These are phyloP conservation scores for Papiliotrema nemorosa DNA, from an alignment of 1,284 basidiomycete genomes.

Conservation along the genomic window DNA sequence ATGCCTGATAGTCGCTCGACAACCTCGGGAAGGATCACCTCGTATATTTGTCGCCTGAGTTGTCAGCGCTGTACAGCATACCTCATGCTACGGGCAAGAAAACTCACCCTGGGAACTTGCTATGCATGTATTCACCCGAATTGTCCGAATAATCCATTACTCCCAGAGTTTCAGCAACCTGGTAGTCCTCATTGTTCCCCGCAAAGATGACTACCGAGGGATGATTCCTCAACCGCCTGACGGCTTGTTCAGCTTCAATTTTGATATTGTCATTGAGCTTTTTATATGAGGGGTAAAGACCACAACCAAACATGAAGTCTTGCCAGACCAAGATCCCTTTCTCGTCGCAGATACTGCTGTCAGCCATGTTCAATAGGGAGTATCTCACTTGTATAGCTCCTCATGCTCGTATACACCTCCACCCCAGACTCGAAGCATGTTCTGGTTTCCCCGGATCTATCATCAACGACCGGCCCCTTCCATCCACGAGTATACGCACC, in stretches of 20 bases:
- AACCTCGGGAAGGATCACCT: conserved; percentile 69
- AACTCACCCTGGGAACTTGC: conserved; percentile 68
- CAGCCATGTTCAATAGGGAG: neutral
- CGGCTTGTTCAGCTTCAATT: conserved; percentile 52
- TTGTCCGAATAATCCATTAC: conserved; percentile 80
- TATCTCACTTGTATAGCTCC: conserved; percentile 51
- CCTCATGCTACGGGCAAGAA: too few species aligned
- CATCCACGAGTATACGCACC: conserved; percentile 15
- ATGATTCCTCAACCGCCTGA: conserved; percentile 52
- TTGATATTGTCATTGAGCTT: conserved; percentile 50
- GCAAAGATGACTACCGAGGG: conserved; percentile 74
- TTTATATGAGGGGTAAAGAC: conserved; percentile 58
- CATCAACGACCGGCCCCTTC: neutral
- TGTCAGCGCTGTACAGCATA: conserved; percentile 1
- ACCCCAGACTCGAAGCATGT: conserved; percentile 56
- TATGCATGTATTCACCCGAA: conserved; percentile 71
- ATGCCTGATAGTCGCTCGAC: conserved; percentile 63
- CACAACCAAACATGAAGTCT: conserved; percentile 56
- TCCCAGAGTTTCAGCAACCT: conserved; percentile 68
- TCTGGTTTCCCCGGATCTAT: conserved; percentile 53
- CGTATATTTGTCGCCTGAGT: conserved; percentile 71
- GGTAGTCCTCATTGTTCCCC: conserved; percentile 75
- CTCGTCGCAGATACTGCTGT: conserved; percentile 54
- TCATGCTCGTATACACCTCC: conserved; percentile 56
- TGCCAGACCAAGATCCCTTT: conserved; percentile 61